Base-by-base conservation (phyloP, 352 stramenopile genomes). In the Pythium rishiriense region DNA sequence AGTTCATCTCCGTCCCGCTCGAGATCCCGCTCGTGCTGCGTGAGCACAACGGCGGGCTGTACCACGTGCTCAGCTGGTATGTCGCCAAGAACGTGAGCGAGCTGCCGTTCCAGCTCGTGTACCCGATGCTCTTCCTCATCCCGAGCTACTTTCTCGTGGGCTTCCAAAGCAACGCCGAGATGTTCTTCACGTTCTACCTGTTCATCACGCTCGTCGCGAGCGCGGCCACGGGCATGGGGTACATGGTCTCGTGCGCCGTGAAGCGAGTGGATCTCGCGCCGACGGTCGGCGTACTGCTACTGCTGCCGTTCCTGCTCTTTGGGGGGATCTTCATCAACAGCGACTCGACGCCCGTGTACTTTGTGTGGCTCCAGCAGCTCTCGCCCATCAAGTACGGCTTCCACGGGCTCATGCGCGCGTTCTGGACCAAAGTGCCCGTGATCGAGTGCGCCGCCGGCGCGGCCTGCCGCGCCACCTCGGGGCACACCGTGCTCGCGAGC, bases 361-460 rank as follows among this genome's bases (percentile, higher is more conserved):
- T 85, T 53, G 33, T 77, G 14, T 89, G 80, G 79, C 64, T 86
- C 37, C 69, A 85, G 57, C 83, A 85, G 61, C 70, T 85, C 48
- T 86, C 75, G 29, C 78, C 74, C 1, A 75, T 88, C 58, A 83
- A 83, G 58, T 87, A 78, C 52, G 67, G 72, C 45, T 85, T 70
- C 46, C 74, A 81, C 28, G 73, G 24, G 0, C 58, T 81, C 24
- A 83, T 81, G 72, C 75, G 75, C 29, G 48, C 73, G 4, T 85
- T 78, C 64, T 88, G 74, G 77, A 59, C n/a, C 10, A 43, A 66
- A 10, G 46, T 79, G 15, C 8, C 22, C 11, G 5, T 19, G 4
- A 79, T 79, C 21, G 14, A 54, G 17, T 79, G 72, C 50, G 17
- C 29, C 19, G 64, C 15, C 35, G 74, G 47, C 59, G 80, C 25